These are phyloP conservation scores for Fusarium torreyae DNA, from an alignment of 2,329 filamentous ascomycete genomes.

Conservation along the genomic window DNA sequence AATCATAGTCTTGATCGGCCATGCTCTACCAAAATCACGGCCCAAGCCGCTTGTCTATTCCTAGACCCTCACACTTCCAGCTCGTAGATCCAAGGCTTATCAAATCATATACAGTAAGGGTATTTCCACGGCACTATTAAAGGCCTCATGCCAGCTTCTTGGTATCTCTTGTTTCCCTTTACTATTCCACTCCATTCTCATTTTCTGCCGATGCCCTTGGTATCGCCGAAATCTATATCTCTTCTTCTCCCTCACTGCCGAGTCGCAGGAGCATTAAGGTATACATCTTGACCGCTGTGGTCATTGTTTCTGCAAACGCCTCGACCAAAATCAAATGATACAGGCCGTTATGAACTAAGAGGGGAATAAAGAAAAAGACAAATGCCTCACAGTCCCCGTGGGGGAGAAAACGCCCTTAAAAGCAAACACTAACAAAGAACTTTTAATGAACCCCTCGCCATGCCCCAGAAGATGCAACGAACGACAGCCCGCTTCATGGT, in stretches of 20 bases:
- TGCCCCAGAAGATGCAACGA: constrained; percentile 53
- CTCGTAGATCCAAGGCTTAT: constrained; percentile 19
- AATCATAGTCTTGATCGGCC: constrained; percentile 3
- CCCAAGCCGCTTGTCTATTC: constrained; percentile 36
- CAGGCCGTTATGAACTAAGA: constrained; percentile 39
- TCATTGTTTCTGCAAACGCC: constrained; percentile 47
- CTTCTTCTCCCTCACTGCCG: constrained; percentile 44
- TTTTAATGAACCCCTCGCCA: constrained; percentile 53
- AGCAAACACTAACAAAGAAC: constrained; percentile 40
- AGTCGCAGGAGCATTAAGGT: constrained; percentile 49
- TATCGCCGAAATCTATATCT: constrained; percentile 30
- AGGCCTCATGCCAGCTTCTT: constrained; percentile 23
- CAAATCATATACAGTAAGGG: constrained; percentile 31
- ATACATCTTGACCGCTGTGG: constrained; percentile 45
- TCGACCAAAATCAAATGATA: constrained; percentile 32
- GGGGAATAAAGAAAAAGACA: constrained; percentile 41
- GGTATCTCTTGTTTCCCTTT: constrained; percentile 24
- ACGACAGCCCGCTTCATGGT: constrained; percentile 38
- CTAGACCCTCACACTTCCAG: constrained; percentile 27
- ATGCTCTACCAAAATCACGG: constrained; percentile 20
- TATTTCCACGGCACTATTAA: constrained; percentile 23
- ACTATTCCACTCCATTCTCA: constrained; percentile 22
- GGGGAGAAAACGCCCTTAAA: constrained; percentile 47
- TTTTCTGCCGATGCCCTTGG: constrained; percentile 32
- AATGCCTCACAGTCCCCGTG: constrained; percentile 41